Evolutionary conservation across 345 rosid genomes (phyloP).

Genomic region (Sisymbrium irio): DNA sequence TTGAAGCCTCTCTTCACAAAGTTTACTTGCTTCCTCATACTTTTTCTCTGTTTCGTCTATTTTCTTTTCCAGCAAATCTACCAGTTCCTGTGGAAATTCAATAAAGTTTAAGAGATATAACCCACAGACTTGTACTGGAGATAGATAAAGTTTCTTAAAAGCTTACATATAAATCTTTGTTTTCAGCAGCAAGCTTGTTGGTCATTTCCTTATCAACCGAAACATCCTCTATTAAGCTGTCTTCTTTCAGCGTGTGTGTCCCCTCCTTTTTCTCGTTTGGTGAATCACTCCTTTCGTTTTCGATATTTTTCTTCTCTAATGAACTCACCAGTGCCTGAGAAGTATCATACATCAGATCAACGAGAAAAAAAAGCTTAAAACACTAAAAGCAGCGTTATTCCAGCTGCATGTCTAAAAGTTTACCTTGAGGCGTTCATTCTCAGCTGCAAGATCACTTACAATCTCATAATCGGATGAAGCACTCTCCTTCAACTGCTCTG

Average conservation of each 20-base stretch:
- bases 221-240: constrained; percentile 15
- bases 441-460: constrained; percentile 63
- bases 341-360: constrained; percentile 10
- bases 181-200: constrained; percentile 72
- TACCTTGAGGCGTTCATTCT: constrained; percentile 89
- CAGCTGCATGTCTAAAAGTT: background rate
- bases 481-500: constrained; percentile 55
- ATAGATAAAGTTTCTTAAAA: background rate
- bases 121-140: constrained; percentile 2
- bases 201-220: constrained; percentile 46
- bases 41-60: constrained; percentile 79
- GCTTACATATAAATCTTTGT: constrained; percentile 72
- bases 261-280: constrained; percentile 21
- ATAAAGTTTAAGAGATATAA: constrained; percentile 12
- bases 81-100: constrained; percentile 47
- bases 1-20: constrained; percentile 74
- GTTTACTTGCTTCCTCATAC: constrained; percentile 68
- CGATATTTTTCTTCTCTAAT: constrained; percentile 61
- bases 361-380: constrained; percentile 11
- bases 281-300: constrained; percentile 56
- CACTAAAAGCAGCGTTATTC: background rate
- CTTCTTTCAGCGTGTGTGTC: constrained; percentile 14
- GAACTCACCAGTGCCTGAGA: constrained; percentile 63
- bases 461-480: constrained; percentile 46
- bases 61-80: constrained; percentile 68